These are phyloP conservation scores for Cercospora brassicicola DNA, from an alignment of 2,329 filamentous ascomycete species.

Conservation along the genomic window DNA sequence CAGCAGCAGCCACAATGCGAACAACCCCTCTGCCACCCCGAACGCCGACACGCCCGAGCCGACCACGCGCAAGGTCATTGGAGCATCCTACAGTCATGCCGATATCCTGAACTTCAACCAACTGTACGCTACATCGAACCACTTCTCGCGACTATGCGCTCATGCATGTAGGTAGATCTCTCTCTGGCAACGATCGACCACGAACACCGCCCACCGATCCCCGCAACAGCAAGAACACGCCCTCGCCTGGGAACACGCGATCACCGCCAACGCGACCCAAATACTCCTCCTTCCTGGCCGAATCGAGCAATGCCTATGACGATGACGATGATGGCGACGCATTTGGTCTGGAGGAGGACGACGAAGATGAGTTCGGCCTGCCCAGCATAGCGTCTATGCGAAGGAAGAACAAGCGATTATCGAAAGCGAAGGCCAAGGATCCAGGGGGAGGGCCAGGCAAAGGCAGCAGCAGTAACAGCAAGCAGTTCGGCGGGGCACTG, in stretches of 20 bases:
- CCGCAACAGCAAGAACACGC: constrained; percentile 53
- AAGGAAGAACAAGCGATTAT: constrained; percentile 60
- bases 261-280: constrained; percentile 63
- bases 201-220: constrained; percentile 69
- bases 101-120: constrained; percentile 88
- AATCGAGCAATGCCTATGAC: constrained; percentile 80
- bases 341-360: constrained; percentile 72
- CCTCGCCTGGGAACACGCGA: constrained; percentile 57
- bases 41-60: constrained; percentile 54
- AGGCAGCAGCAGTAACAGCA: constrained; percentile 20
- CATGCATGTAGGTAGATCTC: constrained; percentile 25
- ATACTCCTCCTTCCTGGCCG: constrained; percentile 79
- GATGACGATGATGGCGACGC: constrained; percentile 67
- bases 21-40: constrained; percentile 38
- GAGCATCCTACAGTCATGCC: constrained; percentile 93
- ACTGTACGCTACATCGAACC: constrained; percentile 56
- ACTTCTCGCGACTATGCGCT: constrained; percentile 1
- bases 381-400: constrained; percentile 92
- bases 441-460: constrained; percentile 38
- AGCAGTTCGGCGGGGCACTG: constrained; percentile 21
- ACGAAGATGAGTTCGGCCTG: constrained; percentile 92
- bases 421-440: constrained; percentile 48
- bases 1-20: constrained; percentile 42
- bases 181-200: constrained; percentile 57
- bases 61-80: constrained; percentile 71